Base-by-base conservation (phyloP, 2,329 filamentous ascomycete species). In the Fusarium protoensiforme region DNA sequence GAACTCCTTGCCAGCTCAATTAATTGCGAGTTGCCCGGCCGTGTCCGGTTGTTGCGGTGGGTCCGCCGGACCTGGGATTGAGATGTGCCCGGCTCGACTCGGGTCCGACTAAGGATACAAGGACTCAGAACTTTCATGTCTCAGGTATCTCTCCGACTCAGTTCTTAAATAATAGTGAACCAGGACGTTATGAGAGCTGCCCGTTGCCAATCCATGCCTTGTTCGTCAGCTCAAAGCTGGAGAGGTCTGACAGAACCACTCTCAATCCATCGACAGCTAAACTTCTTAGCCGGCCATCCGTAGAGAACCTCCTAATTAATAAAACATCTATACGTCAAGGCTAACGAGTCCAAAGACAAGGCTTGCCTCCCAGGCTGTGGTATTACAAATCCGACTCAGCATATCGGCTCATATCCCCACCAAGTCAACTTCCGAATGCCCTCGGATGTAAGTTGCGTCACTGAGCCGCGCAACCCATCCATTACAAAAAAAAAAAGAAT, bases 401-500 rank as follows among this genome's bases (percentile, higher is more conserved):
- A 61, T 20, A 31, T 62, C 18, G n/a, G 39, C 22, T 43, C 57
- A 27, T 20, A 27, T 20, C 18, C 27, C 22, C 41, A 24, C 7
- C 14, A 27, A 18, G 27, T 38, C 69, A 76, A 71, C 41, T 69
- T 73, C 76, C 76, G 76, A 75, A 69, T 65, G 48, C 16, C 68
- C 39, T 77, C 77, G 77, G 76, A 72, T 75, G 5, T 74, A 71
- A 71, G 54, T 38, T 48, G 39, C 41, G 65, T 64, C 48, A 64
- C 60, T 18, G 33, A 38, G 27, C 29, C 4, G 22, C 16, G 20
- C 38, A 35, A 24, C 20, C 13, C 39, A 58, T 31, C n/a, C 31
- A 7, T 46, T 31, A 4, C 4, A 18, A 43, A 7, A 29, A 63
- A 18, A 43, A 7, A 29, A 63, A 64, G 43, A 64, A 72, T 64